These are phyloP conservation scores for Yamadazyma friedrichii DNA, from an alignment of 1,139 yeast species.

Conservation along the genomic window DNA sequence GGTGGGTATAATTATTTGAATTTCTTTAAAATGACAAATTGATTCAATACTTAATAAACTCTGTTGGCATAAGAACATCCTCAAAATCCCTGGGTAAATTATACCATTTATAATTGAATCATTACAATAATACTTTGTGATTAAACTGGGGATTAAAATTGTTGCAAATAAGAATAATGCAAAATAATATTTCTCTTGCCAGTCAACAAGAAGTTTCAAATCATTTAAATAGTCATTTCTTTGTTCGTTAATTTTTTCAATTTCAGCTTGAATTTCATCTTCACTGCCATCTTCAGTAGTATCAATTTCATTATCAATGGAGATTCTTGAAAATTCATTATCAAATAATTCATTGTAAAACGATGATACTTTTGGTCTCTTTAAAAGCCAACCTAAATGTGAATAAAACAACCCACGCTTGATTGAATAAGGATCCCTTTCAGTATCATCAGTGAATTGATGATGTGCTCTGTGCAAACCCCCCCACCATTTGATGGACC, in stretches of 20 bases:
- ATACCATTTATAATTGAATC: conserved; percentile 56
- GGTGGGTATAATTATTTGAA: conserved; percentile 43
- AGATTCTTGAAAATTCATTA: conserved; percentile 39
- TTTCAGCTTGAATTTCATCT: conserved; percentile 1
- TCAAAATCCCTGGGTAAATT: conserved; percentile 59
- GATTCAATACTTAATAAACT: conserved; percentile 57
- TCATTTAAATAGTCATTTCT: conserved; percentile 20
- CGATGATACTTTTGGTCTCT: conserved; percentile 44
- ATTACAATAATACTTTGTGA: conserved; percentile 36
- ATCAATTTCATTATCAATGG: conserved; percentile 13
- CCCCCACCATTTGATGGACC: conserved; percentile 63
- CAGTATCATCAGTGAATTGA: conserved; percentile 61
- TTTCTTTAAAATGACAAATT: conserved; percentile 50
- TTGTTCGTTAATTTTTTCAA: conserved; percentile 10
- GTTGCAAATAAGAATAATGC: conserved; percentile 45
- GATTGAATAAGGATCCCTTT: conserved; percentile 64
- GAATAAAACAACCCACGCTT: conserved; percentile 59
- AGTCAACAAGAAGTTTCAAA: conserved; percentile 37
- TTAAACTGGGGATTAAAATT: conserved; percentile 46
- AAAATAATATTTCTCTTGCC: conserved; percentile 57
- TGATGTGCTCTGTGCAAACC: conserved; percentile 70
- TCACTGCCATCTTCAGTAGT: conserved; percentile 4
- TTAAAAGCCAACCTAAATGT: conserved; percentile 64
- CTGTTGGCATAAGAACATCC: conserved; percentile 59
- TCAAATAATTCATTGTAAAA: conserved; percentile 39